Evolutionary conservation across 106 monocot genomes (phyloP).

Genomic region (Agapanthus africanus): DNA sequence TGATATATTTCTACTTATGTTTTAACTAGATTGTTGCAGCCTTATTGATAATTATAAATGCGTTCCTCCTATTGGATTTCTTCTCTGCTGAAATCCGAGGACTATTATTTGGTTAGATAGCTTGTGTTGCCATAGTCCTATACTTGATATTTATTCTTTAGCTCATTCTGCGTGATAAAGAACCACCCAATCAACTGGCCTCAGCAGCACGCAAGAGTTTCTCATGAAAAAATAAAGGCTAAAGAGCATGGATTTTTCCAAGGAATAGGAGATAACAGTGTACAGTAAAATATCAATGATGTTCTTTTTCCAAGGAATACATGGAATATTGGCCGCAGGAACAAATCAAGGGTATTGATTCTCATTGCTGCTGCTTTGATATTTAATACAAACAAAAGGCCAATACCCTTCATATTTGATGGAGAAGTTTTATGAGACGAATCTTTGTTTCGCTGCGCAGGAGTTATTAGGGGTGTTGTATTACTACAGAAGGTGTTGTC

Average conservation of each 20-base stretch:
- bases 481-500: too few relatives aligned
- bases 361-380: too few relatives aligned
- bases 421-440: too few relatives aligned
- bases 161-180: constrained; percentile 33
- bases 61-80: constrained; percentile 58
- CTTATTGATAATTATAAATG: constrained; percentile 57
- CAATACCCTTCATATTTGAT: too few relatives aligned
- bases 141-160: constrained; percentile 47
- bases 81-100: constrained; percentile 48
- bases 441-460: too few relatives aligned
- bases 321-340: too few relatives aligned
- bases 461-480: too few relatives aligned
- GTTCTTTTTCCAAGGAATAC: not conserved
- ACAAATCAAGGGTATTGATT: too few relatives aligned
- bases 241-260: not conserved
- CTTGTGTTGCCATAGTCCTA: constrained; percentile 9
- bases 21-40: too few relatives aligned
- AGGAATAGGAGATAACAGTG: not conserved
- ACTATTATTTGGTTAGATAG: constrained; percentile 8
- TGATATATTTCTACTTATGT: too few relatives aligned
- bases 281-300: not conserved
- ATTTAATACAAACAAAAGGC: too few relatives aligned
- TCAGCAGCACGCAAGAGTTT: constrained; percentile 10
- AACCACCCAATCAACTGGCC: constrained; percentile 6
- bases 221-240: not conserved